Conservation (phyloP, 2,329 filamentous ascomycete species). For the Aspergillus puulaauensis region DNA sequence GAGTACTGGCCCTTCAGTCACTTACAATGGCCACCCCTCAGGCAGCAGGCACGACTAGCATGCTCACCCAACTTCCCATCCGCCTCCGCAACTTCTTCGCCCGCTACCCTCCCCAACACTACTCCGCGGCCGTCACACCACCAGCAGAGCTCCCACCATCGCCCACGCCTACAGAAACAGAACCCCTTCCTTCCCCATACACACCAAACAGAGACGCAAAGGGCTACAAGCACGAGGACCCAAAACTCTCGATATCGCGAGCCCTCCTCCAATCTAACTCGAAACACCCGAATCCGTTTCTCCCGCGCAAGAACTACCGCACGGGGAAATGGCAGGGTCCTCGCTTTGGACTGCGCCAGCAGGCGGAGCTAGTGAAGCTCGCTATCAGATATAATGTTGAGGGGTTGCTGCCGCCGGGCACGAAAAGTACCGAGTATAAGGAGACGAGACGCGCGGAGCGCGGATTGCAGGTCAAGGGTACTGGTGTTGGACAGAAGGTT, state of each 20-base stretch:
- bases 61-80: slow-evolving; percentile 58
- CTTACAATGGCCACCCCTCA: slow-evolving; percentile 20
- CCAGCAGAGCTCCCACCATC: slow-evolving; percentile 24
- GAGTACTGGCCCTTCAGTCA: not conserved
- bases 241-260: slow-evolving; percentile 31
- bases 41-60: slow-evolving; percentile 17
- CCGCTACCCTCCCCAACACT: slow-evolving; percentile 73
- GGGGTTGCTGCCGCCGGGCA: slow-evolving; percentile 72
- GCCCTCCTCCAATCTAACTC: slow-evolving; percentile 42
- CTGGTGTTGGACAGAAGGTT: slow-evolving; percentile 85
- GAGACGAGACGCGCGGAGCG: slow-evolving; percentile 72
- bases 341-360: slow-evolving; percentile 76
- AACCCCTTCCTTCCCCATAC: slow-evolving; percentile 37
- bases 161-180: slow-evolving; percentile 21
- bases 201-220: slow-evolving; percentile 44
- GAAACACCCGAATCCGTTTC: slow-evolving; percentile 73
- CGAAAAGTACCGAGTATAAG: slow-evolving; percentile 69
- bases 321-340: slow-evolving; percentile 85
- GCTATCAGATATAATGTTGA: slow-evolving; percentile 76
- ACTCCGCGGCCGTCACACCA: slow-evolving; percentile 38
- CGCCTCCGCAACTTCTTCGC: slow-evolving; percentile 84
- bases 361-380: slow-evolving; percentile 88
- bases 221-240: slow-evolving; percentile 35
- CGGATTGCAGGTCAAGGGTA: slow-evolving; percentile 84
- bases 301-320: slow-evolving; percentile 70